Conservation (phyloP, 768 basidiomycete species). For the Boletus tomentosulus region DNA sequence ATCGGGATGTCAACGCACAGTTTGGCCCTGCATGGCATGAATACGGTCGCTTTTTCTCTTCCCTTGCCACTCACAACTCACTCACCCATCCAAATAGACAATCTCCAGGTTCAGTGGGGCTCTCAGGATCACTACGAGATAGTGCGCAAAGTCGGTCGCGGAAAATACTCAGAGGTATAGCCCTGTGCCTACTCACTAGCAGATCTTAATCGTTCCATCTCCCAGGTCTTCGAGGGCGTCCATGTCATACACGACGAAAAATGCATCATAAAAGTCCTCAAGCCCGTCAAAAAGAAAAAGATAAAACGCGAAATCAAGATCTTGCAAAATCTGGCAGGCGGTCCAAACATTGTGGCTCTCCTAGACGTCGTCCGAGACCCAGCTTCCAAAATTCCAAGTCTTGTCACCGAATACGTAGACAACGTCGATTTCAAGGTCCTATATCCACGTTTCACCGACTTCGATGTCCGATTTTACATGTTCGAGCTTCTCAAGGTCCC, state of each 20-base stretch:
- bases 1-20: constrained; percentile 83
- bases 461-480: constrained; percentile 96
- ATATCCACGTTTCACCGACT: constrained; percentile 93
- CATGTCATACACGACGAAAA: constrained; percentile 89
- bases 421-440: constrained; percentile 97
- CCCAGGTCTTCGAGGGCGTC: constrained; percentile 87
- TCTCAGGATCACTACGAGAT: constrained; percentile 98
- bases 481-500: constrained; percentile 87
- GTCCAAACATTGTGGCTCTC: constrained; percentile 90
- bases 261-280: constrained; percentile 97
- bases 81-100: constrained; percentile 53
- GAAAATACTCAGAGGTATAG: constrained; percentile 90
- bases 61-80: background rate
- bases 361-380: constrained; percentile 96
- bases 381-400: constrained; percentile 92
- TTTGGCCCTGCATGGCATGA: constrained; percentile 92
- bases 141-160: constrained; percentile 91
- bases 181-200: constrained; percentile 3
- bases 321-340: constrained; percentile 91
- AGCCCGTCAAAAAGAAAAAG: constrained; percentile 99
- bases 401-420: constrained; percentile 97
- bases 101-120: constrained; percentile 96
- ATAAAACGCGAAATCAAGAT: constrained; percentile 99
- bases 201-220: constrained; percentile 13
- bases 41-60: constrained; percentile 61